Percentiles rank a stretch among this genome's conserved stretches.
These are phyloP conservation scores for Halenospora varia DNA, from an alignment of 495 filamentous ascomycete genomes.

Conservation along the genomic window DNA sequence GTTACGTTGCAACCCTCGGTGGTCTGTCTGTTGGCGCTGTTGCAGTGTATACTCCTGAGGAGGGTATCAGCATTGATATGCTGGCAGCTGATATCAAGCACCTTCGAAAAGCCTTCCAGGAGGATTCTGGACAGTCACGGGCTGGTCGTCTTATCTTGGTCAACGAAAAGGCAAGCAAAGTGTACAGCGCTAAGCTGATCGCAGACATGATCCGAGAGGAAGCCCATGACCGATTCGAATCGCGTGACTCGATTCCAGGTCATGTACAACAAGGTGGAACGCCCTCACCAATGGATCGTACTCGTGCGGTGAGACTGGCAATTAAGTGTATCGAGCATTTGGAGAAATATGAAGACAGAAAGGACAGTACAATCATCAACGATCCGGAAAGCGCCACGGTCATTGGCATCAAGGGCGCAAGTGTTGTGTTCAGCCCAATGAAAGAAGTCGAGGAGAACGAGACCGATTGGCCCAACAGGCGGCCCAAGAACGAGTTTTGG, in stretches of 20 bases:
- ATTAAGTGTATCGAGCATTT: slow-evolving; percentile 89
- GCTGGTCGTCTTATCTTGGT: slow-evolving; percentile 92
- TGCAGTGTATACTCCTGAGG: slow-evolving; percentile 97
- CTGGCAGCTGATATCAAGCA: slow-evolving; percentile 86
- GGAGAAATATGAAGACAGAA: slow-evolving; percentile 66
- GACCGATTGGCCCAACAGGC: slow-evolving; percentile 88
- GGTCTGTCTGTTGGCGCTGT: slow-evolving; percentile 85
- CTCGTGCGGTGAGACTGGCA: slow-evolving; percentile 84
- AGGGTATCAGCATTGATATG: slow-evolving; percentile 93
- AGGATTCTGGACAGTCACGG: slow-evolving; percentile 84
- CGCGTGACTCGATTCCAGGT: slow-evolving; percentile 87
- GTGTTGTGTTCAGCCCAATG: slow-evolving; percentile 82
- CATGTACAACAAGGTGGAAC: slow-evolving; percentile 96
- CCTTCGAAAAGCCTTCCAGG: slow-evolving; percentile 77
- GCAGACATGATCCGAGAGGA: slow-evolving; percentile 95
- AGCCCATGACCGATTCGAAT: slow-evolving; percentile 87
- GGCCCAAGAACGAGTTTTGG: slow-evolving; percentile 88
- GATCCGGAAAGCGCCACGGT: slow-evolving; percentile 71
- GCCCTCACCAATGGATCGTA: slow-evolving; percentile 93
- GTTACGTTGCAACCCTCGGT: slow-evolving; percentile 89
- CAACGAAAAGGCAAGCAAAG: slow-evolving; percentile 86
- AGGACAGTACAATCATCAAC: slow-evolving; percentile 61
- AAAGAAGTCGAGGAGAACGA: slow-evolving; percentile 69
- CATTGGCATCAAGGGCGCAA: slow-evolving; percentile 89
- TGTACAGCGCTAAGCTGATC: slow-evolving; percentile 88